Percentiles rank a stretch among this genome's conserved stretches.
These are phyloP conservation scores for Chlamydomonas sp. DNA, from an alignment of 139 green algal genomes.

Conservation along the genomic window DNA sequence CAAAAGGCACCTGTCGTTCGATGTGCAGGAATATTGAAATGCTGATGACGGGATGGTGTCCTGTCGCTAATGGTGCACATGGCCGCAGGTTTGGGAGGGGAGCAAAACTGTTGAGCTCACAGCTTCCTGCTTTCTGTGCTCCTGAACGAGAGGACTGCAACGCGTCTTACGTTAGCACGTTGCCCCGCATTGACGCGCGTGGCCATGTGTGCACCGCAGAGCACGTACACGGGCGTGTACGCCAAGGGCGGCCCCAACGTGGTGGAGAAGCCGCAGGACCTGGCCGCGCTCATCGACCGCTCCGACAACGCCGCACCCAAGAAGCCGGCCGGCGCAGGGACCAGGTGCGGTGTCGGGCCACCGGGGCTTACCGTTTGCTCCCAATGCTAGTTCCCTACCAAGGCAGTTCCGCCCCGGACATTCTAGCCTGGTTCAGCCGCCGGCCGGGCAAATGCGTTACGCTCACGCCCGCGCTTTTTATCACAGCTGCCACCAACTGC, in stretches of 20 bases:
- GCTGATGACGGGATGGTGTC: neutral
- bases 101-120: neutral
- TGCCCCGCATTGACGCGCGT: neutral
- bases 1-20: neutral
- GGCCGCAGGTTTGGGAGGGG: neutral
- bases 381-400: neutral
- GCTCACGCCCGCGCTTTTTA: neutral
- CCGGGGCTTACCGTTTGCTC: neutral
- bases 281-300: constrained; percentile 56
- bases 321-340: neutral
- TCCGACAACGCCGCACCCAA: constrained; percentile 34
- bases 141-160: too few relatives aligned
- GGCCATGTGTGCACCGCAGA: constrained; percentile 16
- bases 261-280: constrained; percentile 49
- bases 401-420: neutral
- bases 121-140: neutral
- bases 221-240: constrained; percentile 74
- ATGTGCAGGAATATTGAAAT: neutral
- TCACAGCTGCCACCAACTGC: neutral
- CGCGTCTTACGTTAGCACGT: neutral
- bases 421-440: too few relatives aligned
- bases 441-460: too few relatives aligned
- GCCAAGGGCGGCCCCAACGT: constrained; percentile 70
- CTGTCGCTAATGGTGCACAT: neutral
- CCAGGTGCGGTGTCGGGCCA: neutral